These are phyloP conservation scores for Saprolegnia parasitica DNA, from an alignment of 352 stramenopile species.

Conservation along the genomic window DNA sequence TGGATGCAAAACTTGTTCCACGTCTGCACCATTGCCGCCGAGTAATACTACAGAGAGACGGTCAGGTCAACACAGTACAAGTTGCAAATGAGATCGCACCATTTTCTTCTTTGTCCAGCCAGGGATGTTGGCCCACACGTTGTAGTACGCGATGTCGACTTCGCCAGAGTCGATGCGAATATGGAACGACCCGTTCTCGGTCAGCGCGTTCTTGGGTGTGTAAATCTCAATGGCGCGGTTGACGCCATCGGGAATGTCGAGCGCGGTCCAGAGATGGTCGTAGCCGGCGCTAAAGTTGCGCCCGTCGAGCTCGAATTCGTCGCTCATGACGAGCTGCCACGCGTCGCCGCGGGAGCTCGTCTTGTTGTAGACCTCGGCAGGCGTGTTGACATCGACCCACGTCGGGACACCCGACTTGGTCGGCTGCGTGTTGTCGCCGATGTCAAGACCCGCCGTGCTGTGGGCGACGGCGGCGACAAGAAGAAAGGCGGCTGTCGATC, in stretches of 20 bases:
- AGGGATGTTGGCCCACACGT: slow-evolving; percentile 54
- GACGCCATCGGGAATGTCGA: slow-evolving; percentile 66
- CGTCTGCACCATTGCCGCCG: slow-evolving; percentile 84
- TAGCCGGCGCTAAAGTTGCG: slow-evolving; percentile 55
- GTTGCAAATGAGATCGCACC: slow-evolving; percentile 20
- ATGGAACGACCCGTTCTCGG: slow-evolving; percentile 55
- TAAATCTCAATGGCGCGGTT: slow-evolving; percentile 62
- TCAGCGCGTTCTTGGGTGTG: slow-evolving; percentile 57
- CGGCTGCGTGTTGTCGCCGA: slow-evolving; percentile 5
- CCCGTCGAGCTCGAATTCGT: slow-evolving; percentile 49
- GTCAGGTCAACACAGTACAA: neutral
- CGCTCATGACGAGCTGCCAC: slow-evolving; percentile 63
- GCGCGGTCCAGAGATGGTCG: slow-evolving; percentile 56
- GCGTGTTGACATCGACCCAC: slow-evolving; percentile 62
- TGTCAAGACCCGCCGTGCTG: neutral
- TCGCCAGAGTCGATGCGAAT: slow-evolving; percentile 54
- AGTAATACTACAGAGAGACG: slow-evolving; percentile 48
- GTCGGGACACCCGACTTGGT: slow-evolving; percentile 41
- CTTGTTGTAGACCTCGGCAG: slow-evolving; percentile 42
- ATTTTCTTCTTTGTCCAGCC: slow-evolving; percentile 45
- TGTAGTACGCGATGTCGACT: slow-evolving; percentile 62
- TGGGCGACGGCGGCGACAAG: too few relatives aligned
- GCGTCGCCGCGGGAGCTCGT: slow-evolving; percentile 44
- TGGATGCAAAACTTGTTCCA: slow-evolving; percentile 97
- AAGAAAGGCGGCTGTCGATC: too few relatives aligned